phyloP scores from a whole-genome alignment of 2,329 filamentous ascomycete species.

The Aspergillus spinulosporus region DNA sequence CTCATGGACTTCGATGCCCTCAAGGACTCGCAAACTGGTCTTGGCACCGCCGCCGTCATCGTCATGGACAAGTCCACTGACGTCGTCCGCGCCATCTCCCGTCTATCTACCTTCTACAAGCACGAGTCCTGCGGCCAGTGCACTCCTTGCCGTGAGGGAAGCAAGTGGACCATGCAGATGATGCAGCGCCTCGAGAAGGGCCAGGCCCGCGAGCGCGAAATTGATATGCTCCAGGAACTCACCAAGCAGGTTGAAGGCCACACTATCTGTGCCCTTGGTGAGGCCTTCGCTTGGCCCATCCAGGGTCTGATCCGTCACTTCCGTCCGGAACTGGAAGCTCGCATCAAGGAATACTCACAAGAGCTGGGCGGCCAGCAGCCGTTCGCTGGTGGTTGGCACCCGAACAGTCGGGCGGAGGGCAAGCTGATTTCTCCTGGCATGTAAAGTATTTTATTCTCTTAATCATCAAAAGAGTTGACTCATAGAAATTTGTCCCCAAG shows the following conservation, averaged over 20 bases:
- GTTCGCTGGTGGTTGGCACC: conserved; percentile 84
- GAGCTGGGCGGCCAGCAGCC: conserved; percentile 67
- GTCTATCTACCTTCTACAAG: conserved; percentile 94
- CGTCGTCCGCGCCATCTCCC: conserved; percentile 88
- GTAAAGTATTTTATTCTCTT: conserved; percentile 60
- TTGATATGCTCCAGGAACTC: conserved; percentile 98
- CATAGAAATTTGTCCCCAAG: neutral
- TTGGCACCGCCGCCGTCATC: conserved; percentile 95
- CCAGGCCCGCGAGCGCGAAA: conserved; percentile 83
- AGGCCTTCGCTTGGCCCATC: conserved; percentile 98
- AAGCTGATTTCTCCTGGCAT: conserved; percentile 86
- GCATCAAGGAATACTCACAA: conserved; percentile 77
- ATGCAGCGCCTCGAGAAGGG: conserved; percentile 96
- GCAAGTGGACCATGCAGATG: conserved; percentile 99
- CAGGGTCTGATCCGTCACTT: conserved; percentile 98
- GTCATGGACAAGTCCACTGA: conserved; percentile 99
- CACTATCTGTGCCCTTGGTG: conserved; percentile 95
- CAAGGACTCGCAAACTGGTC: conserved; percentile 95
- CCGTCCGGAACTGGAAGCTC: conserved; percentile 88
- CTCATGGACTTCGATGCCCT: conserved; percentile 98
- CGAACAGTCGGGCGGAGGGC: conserved; percentile 72
- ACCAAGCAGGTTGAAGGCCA: conserved; percentile 99
- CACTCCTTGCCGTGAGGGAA: conserved; percentile 96
- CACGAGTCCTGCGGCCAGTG: conserved; percentile 98
- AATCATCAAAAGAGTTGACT: conserved; percentile 7